Base-by-base conservation (phyloP, 202 grass and related monocot species). In the Saccharum hybrid region DNA sequence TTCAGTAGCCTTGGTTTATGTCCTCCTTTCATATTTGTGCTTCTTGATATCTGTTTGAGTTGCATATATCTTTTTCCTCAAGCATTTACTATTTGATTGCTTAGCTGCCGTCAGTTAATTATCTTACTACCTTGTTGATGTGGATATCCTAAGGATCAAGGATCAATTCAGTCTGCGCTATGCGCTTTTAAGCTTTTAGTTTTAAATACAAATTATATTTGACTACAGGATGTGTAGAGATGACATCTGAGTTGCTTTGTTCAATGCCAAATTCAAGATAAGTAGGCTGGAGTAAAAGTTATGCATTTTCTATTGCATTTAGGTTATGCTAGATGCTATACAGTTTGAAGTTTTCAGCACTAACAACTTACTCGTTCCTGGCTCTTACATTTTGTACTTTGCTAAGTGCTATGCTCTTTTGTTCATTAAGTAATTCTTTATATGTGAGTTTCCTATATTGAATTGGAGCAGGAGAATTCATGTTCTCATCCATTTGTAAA, bases 401-500 rank as follows among this genome's bases (percentile, higher is more conserved):
- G 46, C 31, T 64, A 72, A 68, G n/a, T 51, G 10, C n/a, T 37
- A 57, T 52, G 11, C 11, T 42, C 61, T 61, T 76, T 41, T 70
- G 8, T 70, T 22, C 38, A 71, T 60, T 46, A 0, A 62, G 21
- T 38, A 72, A 37, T 37, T 54, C 23, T 63, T 74, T 49, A 54
- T 60, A 31, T 77, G 37, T 81, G 15, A 70, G 54, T 61, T 66
- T 60, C 10, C 56, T 77, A 70, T 85, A 49, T 52, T 76, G 30
- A 62, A 46, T 49, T 57, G 19, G 61, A 75, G 41, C 75, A 71
- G 37, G 43, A 34, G 64, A 51, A 5, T 41, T 63, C 22, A 65
- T 78, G 56, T 68, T 79, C 28, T 49, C 66, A 13, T 21, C 0
- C 1, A 76, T 38, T 65, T 48, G 30, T 31, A 72, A 76, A 40